phyloP scores from a whole-genome alignment of 345 rosid genomes.

The Arabidopsis arenosa region DNA sequence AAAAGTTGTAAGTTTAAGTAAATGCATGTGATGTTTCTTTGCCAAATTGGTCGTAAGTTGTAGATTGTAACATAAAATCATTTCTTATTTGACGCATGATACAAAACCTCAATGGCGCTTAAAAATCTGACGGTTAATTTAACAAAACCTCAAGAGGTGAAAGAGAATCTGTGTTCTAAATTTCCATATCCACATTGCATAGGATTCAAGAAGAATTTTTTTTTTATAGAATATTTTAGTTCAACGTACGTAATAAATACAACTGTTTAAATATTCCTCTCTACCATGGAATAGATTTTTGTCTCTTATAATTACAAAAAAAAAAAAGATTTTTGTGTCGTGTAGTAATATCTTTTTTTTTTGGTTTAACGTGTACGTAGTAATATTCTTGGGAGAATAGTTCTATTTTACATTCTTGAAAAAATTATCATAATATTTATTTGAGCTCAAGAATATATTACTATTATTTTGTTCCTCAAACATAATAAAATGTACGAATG shows the following conservation, averaged over 20 bases:
- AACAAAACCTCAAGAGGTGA: background rate
- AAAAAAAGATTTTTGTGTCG: too few species aligned
- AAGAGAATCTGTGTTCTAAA: background rate
- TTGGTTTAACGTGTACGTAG: background rate
- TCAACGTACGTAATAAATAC: background rate
- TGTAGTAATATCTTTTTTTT: too few species aligned
- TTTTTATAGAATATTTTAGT: background rate
- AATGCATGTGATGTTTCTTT: too few species aligned
- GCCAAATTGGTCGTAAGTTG: too few species aligned
- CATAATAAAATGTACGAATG: background rate
- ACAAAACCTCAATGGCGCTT: too few species aligned
- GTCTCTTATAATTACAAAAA: too few species aligned
- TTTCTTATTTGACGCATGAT: too few species aligned
- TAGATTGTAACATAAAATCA: too few species aligned
- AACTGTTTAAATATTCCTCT: slow-evolving; percentile 10
- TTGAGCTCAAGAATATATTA: background rate
- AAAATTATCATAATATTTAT: background rate
- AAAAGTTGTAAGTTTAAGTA: background rate
- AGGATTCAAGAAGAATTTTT: background rate
- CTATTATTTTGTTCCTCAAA: background rate
- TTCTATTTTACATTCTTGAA: background rate
- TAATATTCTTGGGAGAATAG: slow-evolving; percentile 24
- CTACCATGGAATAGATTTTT: slow-evolving; percentile 20
- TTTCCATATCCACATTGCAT: background rate
- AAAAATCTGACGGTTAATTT: too few species aligned